Conservation (phyloP, 768 basidiomycete genomes). For the Pleurotus ostreatus region DNA sequence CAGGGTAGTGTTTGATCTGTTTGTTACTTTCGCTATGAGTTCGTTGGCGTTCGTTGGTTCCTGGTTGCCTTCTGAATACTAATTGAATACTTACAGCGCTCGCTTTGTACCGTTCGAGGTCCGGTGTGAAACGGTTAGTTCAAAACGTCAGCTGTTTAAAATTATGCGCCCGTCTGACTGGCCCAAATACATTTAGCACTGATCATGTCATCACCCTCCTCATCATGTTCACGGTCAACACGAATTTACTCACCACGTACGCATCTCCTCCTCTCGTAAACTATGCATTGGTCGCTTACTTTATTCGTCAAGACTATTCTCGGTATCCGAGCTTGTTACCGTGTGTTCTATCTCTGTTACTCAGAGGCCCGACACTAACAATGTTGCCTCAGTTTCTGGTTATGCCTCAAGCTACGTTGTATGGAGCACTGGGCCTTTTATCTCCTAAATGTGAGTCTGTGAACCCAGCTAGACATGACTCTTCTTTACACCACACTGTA, state of each 20-base stretch:
- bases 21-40: conserved; percentile 3
- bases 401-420: too few relatives aligned
- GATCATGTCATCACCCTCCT: neutral
- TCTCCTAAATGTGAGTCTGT: too few relatives aligned
- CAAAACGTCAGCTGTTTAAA: neutral
- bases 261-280: neutral
- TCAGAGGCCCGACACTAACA: too few relatives aligned
- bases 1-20: neutral
- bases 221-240: neutral
- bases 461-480: too few relatives aligned
- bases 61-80: neutral
- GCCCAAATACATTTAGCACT: neutral
- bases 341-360: neutral
- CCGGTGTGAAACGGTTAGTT: neutral
- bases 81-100: neutral
- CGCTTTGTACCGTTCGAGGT: neutral
- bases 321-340: neutral
- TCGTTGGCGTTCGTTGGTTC: neutral
- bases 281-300: neutral
- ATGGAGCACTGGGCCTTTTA: too few relatives aligned
- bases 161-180: neutral
- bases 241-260: neutral
- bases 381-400: too few relatives aligned
- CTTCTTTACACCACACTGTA: too few relatives aligned
- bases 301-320: neutral